These are phyloP conservation scores for Miamiensis avidus DNA, from an alignment of 169 alveolate genomes.

Conservation along the genomic window DNA sequence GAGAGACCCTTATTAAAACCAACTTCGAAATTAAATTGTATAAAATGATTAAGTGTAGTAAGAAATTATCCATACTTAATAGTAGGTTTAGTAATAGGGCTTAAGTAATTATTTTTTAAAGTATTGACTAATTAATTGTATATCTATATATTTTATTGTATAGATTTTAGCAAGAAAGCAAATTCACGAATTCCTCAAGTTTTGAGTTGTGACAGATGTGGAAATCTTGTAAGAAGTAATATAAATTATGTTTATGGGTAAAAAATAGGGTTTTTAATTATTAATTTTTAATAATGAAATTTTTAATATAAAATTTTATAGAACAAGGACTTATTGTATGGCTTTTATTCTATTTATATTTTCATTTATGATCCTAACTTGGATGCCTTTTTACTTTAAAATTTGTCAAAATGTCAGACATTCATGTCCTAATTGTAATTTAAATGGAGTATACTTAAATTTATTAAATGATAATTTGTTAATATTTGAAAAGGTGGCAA, in stretches of 20 bases:
- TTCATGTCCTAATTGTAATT: not conserved
- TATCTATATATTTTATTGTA: too few relatives aligned
- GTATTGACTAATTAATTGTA: too few relatives aligned
- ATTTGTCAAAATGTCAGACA: not conserved
- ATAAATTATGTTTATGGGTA: not conserved
- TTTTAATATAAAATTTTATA: too few relatives aligned
- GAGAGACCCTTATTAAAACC: too few relatives aligned
- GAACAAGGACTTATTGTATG: not conserved
- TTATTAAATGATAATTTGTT: not conserved
- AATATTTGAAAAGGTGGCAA: not conserved
- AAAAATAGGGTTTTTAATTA: too few relatives aligned
- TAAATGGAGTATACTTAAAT: not conserved
- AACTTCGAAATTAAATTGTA: too few relatives aligned
- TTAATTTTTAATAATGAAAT: not conserved
- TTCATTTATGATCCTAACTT: too few relatives aligned
- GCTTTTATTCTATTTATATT: not conserved
- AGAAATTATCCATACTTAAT: too few relatives aligned
- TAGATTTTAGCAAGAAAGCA: not conserved
- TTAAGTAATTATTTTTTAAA: too few relatives aligned
- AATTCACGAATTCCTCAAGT: not conserved
- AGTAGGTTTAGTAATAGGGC: too few relatives aligned
- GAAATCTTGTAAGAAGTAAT: not conserved
- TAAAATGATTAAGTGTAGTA: too few relatives aligned
- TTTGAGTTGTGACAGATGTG: not conserved
- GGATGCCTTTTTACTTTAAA: not conserved